Conservation (phyloP, 805 yeast species). For the Myxozyma neotropica region DNA sequence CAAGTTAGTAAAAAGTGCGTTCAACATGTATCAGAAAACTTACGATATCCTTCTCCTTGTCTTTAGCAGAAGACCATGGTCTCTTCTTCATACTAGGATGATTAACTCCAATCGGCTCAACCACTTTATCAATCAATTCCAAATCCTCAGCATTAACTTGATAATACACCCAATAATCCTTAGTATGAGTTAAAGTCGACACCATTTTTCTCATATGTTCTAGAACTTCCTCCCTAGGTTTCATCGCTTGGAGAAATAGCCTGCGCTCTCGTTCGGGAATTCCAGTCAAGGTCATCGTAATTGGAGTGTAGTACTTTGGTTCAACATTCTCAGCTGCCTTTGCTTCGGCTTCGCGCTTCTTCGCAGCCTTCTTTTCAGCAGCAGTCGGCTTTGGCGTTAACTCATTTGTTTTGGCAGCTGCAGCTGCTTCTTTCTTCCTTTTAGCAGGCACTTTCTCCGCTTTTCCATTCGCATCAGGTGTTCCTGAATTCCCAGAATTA, state of each 20-base stretch:
- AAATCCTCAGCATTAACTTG: constrained; percentile 52
- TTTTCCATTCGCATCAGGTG: background rate
- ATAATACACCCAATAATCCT: constrained; percentile 76
- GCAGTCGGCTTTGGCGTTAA: background rate
- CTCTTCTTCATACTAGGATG: constrained; percentile 23
- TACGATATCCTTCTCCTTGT: constrained; percentile 15
- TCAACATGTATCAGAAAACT: background rate
- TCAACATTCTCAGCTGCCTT: background rate
- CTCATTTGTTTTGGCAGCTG: background rate
- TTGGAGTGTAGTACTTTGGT: constrained; percentile 49
- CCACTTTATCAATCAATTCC: constrained; percentile 37
- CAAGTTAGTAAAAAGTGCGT: background rate
- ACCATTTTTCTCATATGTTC: constrained; percentile 63
- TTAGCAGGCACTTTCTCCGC: background rate
- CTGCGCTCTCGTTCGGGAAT: constrained; percentile 68
- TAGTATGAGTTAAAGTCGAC: constrained; percentile 59
- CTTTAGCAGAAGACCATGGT: constrained; percentile 25
- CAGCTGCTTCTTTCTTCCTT: constrained; percentile 11
- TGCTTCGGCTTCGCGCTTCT: constrained; percentile 31
- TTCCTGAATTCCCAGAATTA: background rate
- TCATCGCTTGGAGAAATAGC: constrained; percentile 66
- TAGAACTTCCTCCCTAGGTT: constrained; percentile 57
- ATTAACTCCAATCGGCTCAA: constrained; percentile 21
- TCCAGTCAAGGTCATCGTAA: constrained; percentile 66
- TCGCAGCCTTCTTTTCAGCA: constrained; percentile 34